phyloP scores from a whole-genome alignment of 2,329 filamentous ascomycete genomes.

The Escovopsis sp. region DNA sequence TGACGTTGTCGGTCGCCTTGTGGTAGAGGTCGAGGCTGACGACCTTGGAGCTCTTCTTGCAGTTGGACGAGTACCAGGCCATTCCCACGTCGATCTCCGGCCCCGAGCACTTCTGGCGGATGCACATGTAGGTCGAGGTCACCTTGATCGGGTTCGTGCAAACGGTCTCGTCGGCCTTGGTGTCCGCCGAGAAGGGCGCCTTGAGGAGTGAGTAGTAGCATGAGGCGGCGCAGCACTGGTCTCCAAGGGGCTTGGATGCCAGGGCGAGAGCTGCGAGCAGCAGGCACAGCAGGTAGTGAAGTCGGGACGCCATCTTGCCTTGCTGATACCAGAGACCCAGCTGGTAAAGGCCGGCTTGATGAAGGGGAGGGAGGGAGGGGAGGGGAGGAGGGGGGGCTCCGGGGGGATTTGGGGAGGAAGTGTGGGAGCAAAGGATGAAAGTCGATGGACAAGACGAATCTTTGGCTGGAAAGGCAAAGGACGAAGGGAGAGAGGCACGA shows the following conservation, averaged over 20 bases:
- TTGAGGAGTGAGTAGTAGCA: constrained; percentile 10
- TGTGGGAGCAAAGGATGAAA: too few relatives aligned
- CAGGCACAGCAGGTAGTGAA: constrained; percentile 3
- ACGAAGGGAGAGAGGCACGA: too few relatives aligned
- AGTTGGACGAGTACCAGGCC: constrained; percentile 7
- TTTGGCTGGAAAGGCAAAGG: too few relatives aligned
- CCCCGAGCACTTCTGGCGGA: constrained; percentile 6
- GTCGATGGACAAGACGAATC: too few relatives aligned
- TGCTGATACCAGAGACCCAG: too few relatives aligned
- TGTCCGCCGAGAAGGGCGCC: constrained; percentile 5
- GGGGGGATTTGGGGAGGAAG: too few relatives aligned
- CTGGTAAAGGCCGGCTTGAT: too few relatives aligned
- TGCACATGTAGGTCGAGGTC: constrained; percentile 8
- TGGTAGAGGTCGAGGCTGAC: constrained; percentile 6
- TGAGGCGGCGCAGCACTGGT: constrained; percentile 8
- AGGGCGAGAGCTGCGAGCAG: constrained; percentile 3
- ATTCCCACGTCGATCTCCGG: constrained; percentile 5
- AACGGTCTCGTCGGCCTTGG: constrained; percentile 5
- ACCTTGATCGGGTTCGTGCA: constrained; percentile 8
- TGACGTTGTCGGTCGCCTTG: constrained; percentile 5
- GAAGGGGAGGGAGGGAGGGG: too few relatives aligned
- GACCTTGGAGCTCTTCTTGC: constrained; percentile 8
- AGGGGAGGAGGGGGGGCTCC: too few relatives aligned
- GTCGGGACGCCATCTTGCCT: constrained; percentile 2
- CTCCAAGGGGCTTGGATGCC: constrained; percentile 8